Base-by-base conservation (phyloP, 768 basidiomycete genomes). In the Ramaria sp. region DNA sequence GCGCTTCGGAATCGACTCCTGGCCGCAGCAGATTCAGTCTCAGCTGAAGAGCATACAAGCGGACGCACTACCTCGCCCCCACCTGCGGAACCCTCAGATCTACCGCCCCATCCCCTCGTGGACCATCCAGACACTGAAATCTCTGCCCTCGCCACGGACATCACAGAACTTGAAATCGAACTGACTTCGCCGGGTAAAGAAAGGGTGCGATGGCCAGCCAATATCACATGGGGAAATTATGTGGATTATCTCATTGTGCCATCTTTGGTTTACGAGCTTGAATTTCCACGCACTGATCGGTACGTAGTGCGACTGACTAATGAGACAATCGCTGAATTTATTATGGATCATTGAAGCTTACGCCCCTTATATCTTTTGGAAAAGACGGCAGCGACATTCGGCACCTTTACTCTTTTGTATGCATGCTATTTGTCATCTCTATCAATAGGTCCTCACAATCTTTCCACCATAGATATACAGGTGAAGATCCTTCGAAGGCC, bases 251-350 rank as follows among this genome's bases (percentile, higher is more conserved):
- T 89, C 69, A 70, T 94, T 37, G 82, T 88, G 44, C 96, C 96
- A 13, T 91, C 91, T 0, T 75, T 99, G 41, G 93, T 97, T 6
- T 99, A 99, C 63, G 93, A 98, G 66, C 73, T 98, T 32, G 94
- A 97, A 68, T 99, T 94, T 66, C 95, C 95, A 9, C 73, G 95
- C 49, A 97, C 95, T 9, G 81, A 88, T 30, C 71, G 75, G 89
- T 89, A 62, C 48, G 78, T 69, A 9, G 13, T 42, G 32, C 32
- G 32, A 8, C n/a, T 15, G 39, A 18, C 1, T 41, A 41, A 2
- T n/a, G 13, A 7, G 16, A 41, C 20, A 22, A 41, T n/a, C 2
- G 1, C 39, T 22, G 3, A 22, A 41, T n/a, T 18, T 41, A 5
- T 41, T 41, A 41, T 41, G 13, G 13, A 16, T 41, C 13, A 5